Evolutionary conservation across 805 yeast species (phyloP).

Genomic region (Torulaspora maleeae): DNA sequence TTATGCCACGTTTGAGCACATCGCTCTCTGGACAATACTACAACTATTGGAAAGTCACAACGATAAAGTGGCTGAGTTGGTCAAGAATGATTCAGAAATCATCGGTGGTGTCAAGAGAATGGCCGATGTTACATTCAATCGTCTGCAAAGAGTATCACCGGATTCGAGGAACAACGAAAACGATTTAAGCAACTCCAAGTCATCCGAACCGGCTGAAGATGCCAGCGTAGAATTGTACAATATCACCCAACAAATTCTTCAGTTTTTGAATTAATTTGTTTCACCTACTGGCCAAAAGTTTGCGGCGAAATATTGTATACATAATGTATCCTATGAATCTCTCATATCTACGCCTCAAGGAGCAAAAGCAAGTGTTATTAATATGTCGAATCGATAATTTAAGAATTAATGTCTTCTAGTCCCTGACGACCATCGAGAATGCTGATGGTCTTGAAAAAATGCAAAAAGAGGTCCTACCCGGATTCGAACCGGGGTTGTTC

Average conservation of each 20-base stretch:
- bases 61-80: slow-evolving; percentile 49
- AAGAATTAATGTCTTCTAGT: not conserved
- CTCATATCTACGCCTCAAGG: not conserved
- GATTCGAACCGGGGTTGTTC: slow-evolving; percentile 81
- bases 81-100: slow-evolving; percentile 51
- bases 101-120: slow-evolving; percentile 50
- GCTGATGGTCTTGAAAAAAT: too few relatives aligned
- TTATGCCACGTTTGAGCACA: slow-evolving; percentile 94
- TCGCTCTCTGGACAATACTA: slow-evolving; percentile 93
- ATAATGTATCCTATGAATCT: slow-evolving; percentile 1
- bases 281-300: slow-evolving; percentile 1
- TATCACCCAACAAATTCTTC: slow-evolving; percentile 63
- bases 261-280: slow-evolving; percentile 33
- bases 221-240: slow-evolving; percentile 62
- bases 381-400: not conserved
- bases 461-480: slow-evolving; percentile 63
- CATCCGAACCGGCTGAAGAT: slow-evolving; percentile 48
- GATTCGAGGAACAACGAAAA: slow-evolving; percentile 21
- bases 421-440: not conserved
- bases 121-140: slow-evolving; percentile 36
- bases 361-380: slow-evolving; percentile 3
- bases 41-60: slow-evolving; percentile 89
- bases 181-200: slow-evolving; percentile 24
- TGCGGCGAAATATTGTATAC: slow-evolving; percentile 1
- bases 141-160: slow-evolving; percentile 29